Evolutionary conservation across 2,329 filamentous ascomycete genomes (phyloP), one percentile per base, ranked within the genome.

Genomic region (Cladorrhinum sp.): DNA sequence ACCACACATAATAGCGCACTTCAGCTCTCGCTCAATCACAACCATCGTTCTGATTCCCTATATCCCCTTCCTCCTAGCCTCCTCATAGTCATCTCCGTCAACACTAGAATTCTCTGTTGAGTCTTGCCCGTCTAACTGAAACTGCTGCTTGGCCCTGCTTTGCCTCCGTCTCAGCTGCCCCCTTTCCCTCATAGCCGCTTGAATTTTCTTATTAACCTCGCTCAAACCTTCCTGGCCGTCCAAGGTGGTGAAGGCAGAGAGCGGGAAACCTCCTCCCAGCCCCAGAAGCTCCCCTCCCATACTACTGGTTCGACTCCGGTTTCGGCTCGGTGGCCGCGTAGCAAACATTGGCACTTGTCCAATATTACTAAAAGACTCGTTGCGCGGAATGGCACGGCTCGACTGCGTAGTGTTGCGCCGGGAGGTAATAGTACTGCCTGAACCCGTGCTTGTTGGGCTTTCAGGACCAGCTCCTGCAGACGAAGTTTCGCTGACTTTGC

Each of bases 301-400:
- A 73, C 88, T 85, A 68, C 85, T 91, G 68, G 86, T 90, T 24
- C 89, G 82, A 66, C 84, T 88, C 59, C 87, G 83, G 55, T 22
- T 88, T n/a, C 92, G 87, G 55, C 90, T 96, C n/a, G 89, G 83
- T 3, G 93, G 92, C 27, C 91, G 83, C 16, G 91, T 95, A 2
- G 93, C 92, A 77, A 98, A 99, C 76, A 99, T 88, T 63, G 90
- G 91, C 66, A 96, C 89, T 53, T 85, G 86, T 12, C 91, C 89
- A 65, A 98, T 89, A 73, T 98, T 93, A 74, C 88, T 88, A 77
- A 97, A 97, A 0, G 91, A 95, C 75, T 98, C 95, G 77, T 96
- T 97, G 62, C 90, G 87, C 8, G 93, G 93, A 66, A 84, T 78
- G 1, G 78, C 77, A 18, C 79, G 78, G 69, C 81, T 82, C 27